These are phyloP conservation scores for Leishmania aethiopica DNA, from an alignment of 208 protist species.

Conservation along the genomic window DNA sequence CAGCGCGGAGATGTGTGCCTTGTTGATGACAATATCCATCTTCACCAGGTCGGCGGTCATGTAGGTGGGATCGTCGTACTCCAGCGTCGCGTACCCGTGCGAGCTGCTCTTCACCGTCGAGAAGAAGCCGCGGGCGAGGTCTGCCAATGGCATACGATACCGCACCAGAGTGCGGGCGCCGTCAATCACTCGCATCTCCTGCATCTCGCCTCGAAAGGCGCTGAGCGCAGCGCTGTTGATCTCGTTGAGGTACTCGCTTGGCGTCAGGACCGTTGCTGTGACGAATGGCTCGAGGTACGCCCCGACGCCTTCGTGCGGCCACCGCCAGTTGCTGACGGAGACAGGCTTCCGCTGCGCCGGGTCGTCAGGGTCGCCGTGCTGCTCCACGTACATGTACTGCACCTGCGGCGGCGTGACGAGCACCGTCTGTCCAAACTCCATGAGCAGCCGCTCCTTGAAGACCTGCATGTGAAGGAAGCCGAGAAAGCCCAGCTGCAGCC, in stretches of 20 bases:
- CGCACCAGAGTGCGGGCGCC: slow-evolving; percentile 63
- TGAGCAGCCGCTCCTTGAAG: slow-evolving; percentile 94
- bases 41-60: slow-evolving; percentile 90
- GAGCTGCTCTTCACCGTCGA: slow-evolving; percentile 91
- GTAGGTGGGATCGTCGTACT: slow-evolving; percentile 95
- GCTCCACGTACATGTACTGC: slow-evolving; percentile 83
- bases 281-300: slow-evolving; percentile 93
- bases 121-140: slow-evolving; percentile 97
- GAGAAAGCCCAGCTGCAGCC: slow-evolving; percentile 97
- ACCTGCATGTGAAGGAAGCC: slow-evolving; percentile 99
- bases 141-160: slow-evolving; percentile 94
- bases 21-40: slow-evolving; percentile 93
- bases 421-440: slow-evolving; percentile 92
- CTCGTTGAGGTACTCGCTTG: slow-evolving; percentile 82
- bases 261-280: slow-evolving; percentile 88
- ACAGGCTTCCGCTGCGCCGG: slow-evolving; percentile 38
- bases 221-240: slow-evolving; percentile 84
- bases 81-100: slow-evolving; percentile 94
- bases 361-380: slow-evolving; percentile 36
- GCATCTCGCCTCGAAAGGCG: slow-evolving; percentile 68
- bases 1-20: slow-evolving; percentile 91
- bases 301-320: slow-evolving; percentile 82
- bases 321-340: slow-evolving; percentile 81
- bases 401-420: slow-evolving; percentile 95
- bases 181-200: slow-evolving; percentile 82